phyloP scores from a whole-genome alignment of 169 alveolate genomes.

The Perkinsus marinus region DNA sequence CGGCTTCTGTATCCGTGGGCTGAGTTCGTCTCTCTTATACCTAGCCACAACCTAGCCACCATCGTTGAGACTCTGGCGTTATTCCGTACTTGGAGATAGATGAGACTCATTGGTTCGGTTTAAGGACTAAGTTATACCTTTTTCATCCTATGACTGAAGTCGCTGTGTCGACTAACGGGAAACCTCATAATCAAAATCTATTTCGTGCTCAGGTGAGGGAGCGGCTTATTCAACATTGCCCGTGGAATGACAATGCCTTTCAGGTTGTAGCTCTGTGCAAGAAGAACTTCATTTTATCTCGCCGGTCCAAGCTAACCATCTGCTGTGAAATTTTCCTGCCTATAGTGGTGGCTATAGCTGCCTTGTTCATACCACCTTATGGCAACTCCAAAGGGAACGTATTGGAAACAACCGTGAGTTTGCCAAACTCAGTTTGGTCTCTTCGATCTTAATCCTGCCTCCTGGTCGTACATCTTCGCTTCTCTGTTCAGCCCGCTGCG shows the following conservation, averaged over 20 bases:
- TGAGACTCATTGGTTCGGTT: too few species aligned
- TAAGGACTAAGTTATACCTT: too few species aligned
- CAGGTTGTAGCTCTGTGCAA: not conserved
- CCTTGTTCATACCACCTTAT: not conserved
- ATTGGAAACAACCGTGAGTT: not conserved
- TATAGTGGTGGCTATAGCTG: not conserved
- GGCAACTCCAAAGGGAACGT: not conserved
- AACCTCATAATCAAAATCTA: not conserved
- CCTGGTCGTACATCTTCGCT: not conserved
- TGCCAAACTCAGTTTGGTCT: not conserved
- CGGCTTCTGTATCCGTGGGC: too few species aligned
- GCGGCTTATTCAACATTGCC: not conserved
- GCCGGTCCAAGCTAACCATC: not conserved
- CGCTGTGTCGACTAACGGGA: not conserved
- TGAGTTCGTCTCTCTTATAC: too few species aligned
- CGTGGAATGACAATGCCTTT: not conserved
- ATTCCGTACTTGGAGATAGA: too few species aligned
- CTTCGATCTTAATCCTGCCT: not conserved
- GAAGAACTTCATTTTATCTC: not conserved
- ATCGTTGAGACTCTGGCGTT: too few species aligned
- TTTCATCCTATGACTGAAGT: too few species aligned
- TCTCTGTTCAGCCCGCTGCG: not conserved
- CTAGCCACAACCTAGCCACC: too few species aligned
- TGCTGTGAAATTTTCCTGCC: not conserved
- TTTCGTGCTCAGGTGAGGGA: not conserved